Evolutionary conservation across 225 moss, liverwort and hornwort genomes (phyloP).

Genomic region (Sphagnum contortum): DNA sequence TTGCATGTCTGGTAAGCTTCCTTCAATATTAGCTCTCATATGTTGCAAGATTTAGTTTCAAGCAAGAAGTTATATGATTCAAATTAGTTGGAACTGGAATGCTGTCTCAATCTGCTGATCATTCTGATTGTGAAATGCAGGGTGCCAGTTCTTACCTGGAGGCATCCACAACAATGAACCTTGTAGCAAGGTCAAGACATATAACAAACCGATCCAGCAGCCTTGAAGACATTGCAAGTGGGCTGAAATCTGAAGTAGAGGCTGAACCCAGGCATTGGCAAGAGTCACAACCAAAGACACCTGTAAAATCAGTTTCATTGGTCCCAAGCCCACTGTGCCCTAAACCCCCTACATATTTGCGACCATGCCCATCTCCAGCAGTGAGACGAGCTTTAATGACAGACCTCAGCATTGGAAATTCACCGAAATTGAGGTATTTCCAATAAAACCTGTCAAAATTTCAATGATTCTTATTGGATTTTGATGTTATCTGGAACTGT

Average conservation of each 20-base stretch:
- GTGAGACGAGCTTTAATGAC: no score
- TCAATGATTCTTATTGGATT: no score
- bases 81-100: no score
- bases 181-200: conserved; percentile 31
- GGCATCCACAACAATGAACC: conserved; percentile 9
- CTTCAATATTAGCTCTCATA: no score
- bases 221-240: conserved; percentile 7
- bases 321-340: conserved; percentile 20
- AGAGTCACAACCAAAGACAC: conserved; percentile 24
- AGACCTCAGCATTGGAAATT: no score
- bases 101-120: no score
- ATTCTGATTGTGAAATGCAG: conserved; percentile 5
- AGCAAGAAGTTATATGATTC: no score
- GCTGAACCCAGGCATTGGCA: conserved; percentile 25
- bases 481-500: no score
- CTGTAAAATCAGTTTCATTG: conserved; percentile 14
- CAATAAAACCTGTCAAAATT: no score
- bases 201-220: conserved; percentile 9
- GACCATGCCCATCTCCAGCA: no score
- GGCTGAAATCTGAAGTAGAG: conserved; percentile 14
- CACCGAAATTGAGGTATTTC: no score
- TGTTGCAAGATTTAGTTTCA: no score
- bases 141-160: conserved; percentile 19
- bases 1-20: conserved; percentile 27
- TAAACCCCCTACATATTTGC: conserved; percentile 7